These are phyloP conservation scores for Kuraishia piskuri DNA, from an alignment of 805 yeast species.

Conservation along the genomic window DNA sequence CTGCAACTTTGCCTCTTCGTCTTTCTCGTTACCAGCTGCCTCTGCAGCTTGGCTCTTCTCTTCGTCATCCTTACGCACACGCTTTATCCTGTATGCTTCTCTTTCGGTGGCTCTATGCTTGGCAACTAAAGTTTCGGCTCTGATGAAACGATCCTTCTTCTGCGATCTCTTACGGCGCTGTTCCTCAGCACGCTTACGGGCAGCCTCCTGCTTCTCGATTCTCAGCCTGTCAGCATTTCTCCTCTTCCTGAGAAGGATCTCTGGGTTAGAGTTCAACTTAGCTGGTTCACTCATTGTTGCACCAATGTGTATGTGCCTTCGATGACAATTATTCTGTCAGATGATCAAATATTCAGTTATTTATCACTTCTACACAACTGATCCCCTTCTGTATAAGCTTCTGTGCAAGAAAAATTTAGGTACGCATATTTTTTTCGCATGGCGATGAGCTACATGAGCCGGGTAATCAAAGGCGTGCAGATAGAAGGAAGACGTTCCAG, in stretches of 20 bases:
- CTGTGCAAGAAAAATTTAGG: neutral
- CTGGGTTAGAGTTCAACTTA: constrained; percentile 62
- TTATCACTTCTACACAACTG: neutral
- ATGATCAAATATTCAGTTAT: no score
- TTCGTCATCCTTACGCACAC: constrained; percentile 47
- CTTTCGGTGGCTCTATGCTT: constrained; percentile 56
- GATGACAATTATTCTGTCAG: no score
- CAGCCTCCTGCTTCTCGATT: constrained; percentile 63
- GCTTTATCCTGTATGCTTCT: constrained; percentile 59
- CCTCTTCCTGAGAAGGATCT: constrained; percentile 68
- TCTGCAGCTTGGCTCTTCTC: constrained; percentile 18
- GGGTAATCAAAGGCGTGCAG: neutral
- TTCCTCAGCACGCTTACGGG: constrained; percentile 39
- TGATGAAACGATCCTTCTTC: constrained; percentile 45
- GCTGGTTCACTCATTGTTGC: constrained; percentile 18
- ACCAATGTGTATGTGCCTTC: neutral
- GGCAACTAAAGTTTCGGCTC: constrained; percentile 70
- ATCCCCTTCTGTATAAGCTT: neutral
- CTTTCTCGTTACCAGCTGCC: constrained; percentile 17
- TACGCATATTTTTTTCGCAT: neutral
- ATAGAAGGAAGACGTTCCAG: no score
- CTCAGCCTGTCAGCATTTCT: constrained; percentile 70
- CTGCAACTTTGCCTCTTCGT: constrained; percentile 40
- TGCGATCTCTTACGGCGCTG: constrained; percentile 33
- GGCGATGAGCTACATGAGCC: neutral